phyloP scores from a whole-genome alignment of 2,329 filamentous ascomycete genomes.

The Pseudocercospora eumusae region DNA sequence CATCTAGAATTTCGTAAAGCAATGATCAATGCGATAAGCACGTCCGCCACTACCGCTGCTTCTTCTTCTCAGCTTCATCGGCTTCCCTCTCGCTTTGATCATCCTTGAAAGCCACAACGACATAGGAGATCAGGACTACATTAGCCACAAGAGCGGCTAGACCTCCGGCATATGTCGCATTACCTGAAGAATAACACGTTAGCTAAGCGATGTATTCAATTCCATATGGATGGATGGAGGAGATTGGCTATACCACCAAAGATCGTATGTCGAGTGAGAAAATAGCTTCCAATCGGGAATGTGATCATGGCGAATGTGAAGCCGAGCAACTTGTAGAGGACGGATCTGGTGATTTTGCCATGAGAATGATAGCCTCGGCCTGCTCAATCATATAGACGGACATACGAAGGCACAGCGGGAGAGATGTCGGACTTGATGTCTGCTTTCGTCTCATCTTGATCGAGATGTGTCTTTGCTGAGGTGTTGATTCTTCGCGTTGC shows the following conservation, averaged over 20 bases:
- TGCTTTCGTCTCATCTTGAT: conserved; percentile 40
- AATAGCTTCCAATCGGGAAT: conserved; percentile 85
- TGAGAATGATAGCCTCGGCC: neutral
- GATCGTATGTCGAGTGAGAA: conserved; percentile 71
- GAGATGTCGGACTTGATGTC: conserved; percentile 66
- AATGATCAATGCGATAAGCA: neutral
- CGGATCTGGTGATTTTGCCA: conserved; percentile 58
- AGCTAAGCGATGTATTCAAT: too few species aligned
- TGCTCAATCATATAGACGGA: neutral
- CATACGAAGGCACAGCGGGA: conserved; percentile 81
- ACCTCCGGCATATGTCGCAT: conserved; percentile 82
- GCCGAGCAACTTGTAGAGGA: conserved; percentile 84
- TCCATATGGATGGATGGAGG: too few species aligned
- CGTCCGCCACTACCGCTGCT: neutral
- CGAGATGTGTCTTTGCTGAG: conserved; percentile 65
- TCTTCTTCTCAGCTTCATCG: conserved; percentile 49
- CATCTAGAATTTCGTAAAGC: neutral
- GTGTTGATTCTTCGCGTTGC: conserved; percentile 67
- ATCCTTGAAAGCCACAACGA: conserved; percentile 87
- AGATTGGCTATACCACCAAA: conserved; percentile 79
- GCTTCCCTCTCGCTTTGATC: conserved; percentile 61
- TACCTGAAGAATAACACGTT: conserved; percentile 58
- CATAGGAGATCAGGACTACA: conserved; percentile 83
- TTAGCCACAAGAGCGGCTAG: conserved; percentile 88
- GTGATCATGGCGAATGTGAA: conserved; percentile 93